phyloP scores from a whole-genome alignment of 169 alveolate genomes.

The Plasmodium vivax region DNA sequence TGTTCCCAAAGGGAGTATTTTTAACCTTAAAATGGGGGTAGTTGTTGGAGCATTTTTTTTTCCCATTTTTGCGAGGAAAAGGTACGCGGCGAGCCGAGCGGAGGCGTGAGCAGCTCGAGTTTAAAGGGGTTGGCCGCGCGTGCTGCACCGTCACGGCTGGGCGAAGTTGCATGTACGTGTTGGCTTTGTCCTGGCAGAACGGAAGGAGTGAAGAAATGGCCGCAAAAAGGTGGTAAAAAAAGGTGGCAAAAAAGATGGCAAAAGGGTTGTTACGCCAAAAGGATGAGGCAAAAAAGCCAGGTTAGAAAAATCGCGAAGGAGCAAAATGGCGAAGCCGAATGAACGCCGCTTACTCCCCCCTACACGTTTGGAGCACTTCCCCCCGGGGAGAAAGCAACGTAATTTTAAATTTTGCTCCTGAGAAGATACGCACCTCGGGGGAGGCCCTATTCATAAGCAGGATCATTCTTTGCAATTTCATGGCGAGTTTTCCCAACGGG shows the following conservation, averaged over 20 bases:
- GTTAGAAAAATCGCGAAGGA: neutral
- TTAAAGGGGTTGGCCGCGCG: neutral
- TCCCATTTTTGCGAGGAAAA: neutral
- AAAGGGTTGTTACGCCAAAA: neutral
- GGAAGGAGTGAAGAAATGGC: neutral
- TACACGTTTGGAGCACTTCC: neutral
- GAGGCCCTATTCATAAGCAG: neutral
- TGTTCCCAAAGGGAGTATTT: neutral
- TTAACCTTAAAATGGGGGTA: neutral
- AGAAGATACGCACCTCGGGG: neutral
- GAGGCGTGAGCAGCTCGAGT: neutral
- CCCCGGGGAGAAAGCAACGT: neutral
- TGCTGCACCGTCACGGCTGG: neutral
- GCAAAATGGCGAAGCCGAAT: neutral
- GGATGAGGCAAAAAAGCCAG: neutral
- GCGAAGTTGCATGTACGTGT: neutral
- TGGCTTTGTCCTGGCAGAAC: neutral
- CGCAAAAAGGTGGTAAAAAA: neutral
- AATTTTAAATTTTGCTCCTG: neutral
- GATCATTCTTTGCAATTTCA: neutral
- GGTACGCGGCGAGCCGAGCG: neutral
- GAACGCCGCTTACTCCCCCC: neutral
- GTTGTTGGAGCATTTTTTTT: neutral
- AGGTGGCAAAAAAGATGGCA: neutral
- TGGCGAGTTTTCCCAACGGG: neutral